Evolutionary conservation across 345 rosid genomes (phyloP).

Genomic region (Salix purpurea): DNA sequence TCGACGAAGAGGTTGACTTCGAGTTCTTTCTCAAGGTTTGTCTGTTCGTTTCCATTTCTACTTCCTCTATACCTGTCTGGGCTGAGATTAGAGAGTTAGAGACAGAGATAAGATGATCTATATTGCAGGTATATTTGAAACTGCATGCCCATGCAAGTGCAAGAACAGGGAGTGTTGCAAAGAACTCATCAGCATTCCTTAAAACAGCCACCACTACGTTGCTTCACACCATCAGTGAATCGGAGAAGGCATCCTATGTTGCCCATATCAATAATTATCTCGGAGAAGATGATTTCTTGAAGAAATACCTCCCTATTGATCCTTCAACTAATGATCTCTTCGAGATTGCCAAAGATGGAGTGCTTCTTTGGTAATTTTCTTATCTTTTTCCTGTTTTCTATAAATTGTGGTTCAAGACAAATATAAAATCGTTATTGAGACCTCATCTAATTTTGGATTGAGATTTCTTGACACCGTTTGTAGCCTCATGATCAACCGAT

Average conservation of each 20-base stretch:
- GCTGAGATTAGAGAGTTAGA: no score
- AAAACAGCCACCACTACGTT: slow-evolving; percentile 90
- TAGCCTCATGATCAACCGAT: no score
- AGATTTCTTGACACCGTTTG: no score
- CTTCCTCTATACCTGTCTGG: no score
- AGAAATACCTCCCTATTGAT: slow-evolving; percentile 71
- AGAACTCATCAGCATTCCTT: slow-evolving; percentile 89
- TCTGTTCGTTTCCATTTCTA: no score
- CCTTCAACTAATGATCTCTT: slow-evolving; percentile 87
- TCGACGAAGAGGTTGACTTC: slow-evolving; percentile 81
- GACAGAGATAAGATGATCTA: not conserved
- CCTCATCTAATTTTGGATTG: no score
- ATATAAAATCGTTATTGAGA: no score
- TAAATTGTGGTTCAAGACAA: no score
- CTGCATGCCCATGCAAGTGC: slow-evolving; percentile 83
- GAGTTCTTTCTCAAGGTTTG: slow-evolving; percentile 85
- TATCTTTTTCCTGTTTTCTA: not conserved
- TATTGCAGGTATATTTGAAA: slow-evolving; percentile 64
- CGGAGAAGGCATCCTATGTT: slow-evolving; percentile 90
- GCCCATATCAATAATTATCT: slow-evolving; percentile 90
- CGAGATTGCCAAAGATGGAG: slow-evolving; percentile 90
- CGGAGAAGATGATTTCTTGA: slow-evolving; percentile 67
- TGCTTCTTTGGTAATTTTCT: slow-evolving; percentile 73
- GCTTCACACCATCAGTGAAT: slow-evolving; percentile 90
- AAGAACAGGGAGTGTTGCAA: slow-evolving; percentile 65